Evolutionary conservation across 2,329 filamentous ascomycete species (phyloP), one percentile per base, ranked within the genome.

Genomic region (Penicillium sp.): DNA sequence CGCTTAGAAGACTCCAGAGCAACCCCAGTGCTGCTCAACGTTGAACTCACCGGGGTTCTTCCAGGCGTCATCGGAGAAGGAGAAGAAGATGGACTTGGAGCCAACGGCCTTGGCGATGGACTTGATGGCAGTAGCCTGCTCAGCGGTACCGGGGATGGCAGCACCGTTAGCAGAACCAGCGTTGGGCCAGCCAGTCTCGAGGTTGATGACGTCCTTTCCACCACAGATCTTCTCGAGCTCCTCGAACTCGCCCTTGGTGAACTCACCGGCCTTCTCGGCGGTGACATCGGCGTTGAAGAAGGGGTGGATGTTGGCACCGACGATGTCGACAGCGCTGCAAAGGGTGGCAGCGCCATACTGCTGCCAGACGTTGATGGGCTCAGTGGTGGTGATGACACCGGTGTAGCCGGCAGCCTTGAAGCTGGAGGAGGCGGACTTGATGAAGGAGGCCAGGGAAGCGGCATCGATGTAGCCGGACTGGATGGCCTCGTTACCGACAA

Each of bases 141-240:
- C 80, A 1, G 71, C 41, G 5, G 65, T 49, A 65, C 89, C 86
- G 55, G 92, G 86, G 67, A 90, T 79, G 57, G 92, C 92, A 21
- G 71, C 71, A 59, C 90, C 91, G 78, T 94, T 93, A 78, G 84
- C 75, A 31, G 75, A 68, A 72, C 92, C 92, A 8, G 72, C 65
- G 53, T 80, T 86, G 63, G 93, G 93, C 92, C 92, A 97, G 69
- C 93, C 93, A 56, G 89, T 90, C 86, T 97, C 93, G 66, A 95
- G 82, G 79, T 93, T 91, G 81, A 91, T 86, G 65, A 87, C 87
- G 38, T 84, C 78, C 81, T 89, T 89, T 72, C 83, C 83, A 40
- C 80, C 73, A 84, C 93, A 97, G 67, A 91, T 79, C 66, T 75
- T 73, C 72, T 85, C 78, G 61, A 96, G 86, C 63, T 90, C 81